phyloP scores from a whole-genome alignment of 2,329 filamentous ascomycete genomes.

The Diaporthe nobilis region DNA sequence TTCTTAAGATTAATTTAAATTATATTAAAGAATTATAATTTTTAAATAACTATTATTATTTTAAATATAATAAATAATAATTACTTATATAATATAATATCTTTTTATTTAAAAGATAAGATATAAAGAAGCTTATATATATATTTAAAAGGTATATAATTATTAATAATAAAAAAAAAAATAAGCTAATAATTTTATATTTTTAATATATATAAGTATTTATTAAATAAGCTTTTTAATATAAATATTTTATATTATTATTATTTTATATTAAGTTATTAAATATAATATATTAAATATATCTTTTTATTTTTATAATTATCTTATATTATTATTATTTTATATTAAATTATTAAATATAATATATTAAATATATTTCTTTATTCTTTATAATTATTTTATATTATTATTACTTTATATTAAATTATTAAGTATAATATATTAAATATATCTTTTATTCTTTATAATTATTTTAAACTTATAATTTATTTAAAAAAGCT shows the following conservation, averaged over 20 bases:
- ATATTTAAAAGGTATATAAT: not conserved
- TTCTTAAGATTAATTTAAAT: too few relatives aligned
- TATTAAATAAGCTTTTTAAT: not conserved
- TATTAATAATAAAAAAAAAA: not conserved
- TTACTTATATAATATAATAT: not conserved
- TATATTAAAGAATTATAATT: too few relatives aligned
- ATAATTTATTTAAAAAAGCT: not conserved
- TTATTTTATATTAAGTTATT: too few relatives aligned
- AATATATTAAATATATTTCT: too few relatives aligned
- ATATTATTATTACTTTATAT: not conserved
- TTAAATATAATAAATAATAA: too few relatives aligned
- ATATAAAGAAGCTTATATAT: not conserved
- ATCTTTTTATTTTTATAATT: not conserved
- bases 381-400: not conserved
- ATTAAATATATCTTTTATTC: not conserved
- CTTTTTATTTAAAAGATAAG: not conserved
- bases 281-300: too few relatives aligned
- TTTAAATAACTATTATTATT: too few relatives aligned
- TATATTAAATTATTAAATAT: too few relatives aligned
- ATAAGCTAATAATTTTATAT: not conserved
- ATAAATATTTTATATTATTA: too few relatives aligned
- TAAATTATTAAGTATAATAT: not conserved
- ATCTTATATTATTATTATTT: not conserved
- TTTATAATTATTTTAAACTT: not conserved
- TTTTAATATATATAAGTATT: not conserved